Evolutionary conservation across 805 yeast genomes (phyloP), one percentile per base, ranked within the genome.

Genomic region (Candida glaebosa): DNA sequence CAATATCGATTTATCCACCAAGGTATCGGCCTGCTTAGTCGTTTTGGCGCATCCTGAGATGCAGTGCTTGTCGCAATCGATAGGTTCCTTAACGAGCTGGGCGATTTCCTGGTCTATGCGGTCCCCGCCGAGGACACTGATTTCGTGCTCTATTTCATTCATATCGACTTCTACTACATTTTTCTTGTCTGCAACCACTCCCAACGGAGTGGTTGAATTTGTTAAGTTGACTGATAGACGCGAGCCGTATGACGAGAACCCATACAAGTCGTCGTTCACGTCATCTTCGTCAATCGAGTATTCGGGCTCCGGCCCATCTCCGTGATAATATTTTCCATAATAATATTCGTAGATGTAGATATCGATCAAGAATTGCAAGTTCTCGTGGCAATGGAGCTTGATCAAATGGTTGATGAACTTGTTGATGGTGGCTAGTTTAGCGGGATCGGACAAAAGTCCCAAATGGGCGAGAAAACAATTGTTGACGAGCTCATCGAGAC

Each of bases 271-370:
- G 6, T 22, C 26, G 26, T 22, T 22, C 10, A 10, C 10, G 10
- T 22, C 26, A 6, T 22, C 26, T 6, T 6, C 26, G 10, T 7
- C 26, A 22, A 7, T 10, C 6, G 10, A 6, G 9, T 22, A 10
- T 10, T 22, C 26, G 9, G 10, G 10, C 9, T 22, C 26, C 6
- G 6, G 6, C 26, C 26, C 26, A 6, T 22, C 26, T 7, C 16
- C 16, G n/a, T n/a, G n/a, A 28, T 6, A 25, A 4, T 45, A 20
- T 19, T 45, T 48, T 40, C 68, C 71, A 61, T 69, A 71, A 40
- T 58, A 63, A 52, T 65, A 62, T 46, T 74, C 77, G 52, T 74
- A 74, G 38, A 65, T 67, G 53, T 54, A 73, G 10, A 74, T 71
- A 43, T 71, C 76, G 7, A 73, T 61, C 22, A 74, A 52, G 43